Conservation (phyloP, 495 filamentous ascomycete genomes). For the Aspergillus bridgeri region DNA sequence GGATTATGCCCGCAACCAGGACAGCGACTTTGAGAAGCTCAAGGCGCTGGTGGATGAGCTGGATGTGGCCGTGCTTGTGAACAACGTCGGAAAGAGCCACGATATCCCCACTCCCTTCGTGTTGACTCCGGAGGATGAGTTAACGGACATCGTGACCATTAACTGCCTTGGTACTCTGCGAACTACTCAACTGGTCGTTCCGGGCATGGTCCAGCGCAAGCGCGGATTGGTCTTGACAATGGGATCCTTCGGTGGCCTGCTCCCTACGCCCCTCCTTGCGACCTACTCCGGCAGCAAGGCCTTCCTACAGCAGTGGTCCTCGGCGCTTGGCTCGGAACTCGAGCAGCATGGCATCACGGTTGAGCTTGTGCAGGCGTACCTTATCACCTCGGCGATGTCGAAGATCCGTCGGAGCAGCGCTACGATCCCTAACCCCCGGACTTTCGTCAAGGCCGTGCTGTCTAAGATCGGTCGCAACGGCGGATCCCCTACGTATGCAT, state of each 20-base stretch:
- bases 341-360: conserved; percentile 75
- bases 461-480: conserved; percentile 77
- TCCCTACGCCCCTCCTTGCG: conserved; percentile 88
- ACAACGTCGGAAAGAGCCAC: conserved; percentile 96
- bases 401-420: conserved; percentile 79
- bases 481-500: conserved; percentile 67
- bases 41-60: conserved; percentile 62
- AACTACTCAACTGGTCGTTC: conserved; percentile 78
- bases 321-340: conserved; percentile 78
- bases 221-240: conserved; percentile 92
- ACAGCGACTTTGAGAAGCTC: conserved; percentile 73
- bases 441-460: conserved; percentile 76
- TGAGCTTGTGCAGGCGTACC: conserved; percentile 81
- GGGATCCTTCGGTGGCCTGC: conserved; percentile 88
- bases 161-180: conserved; percentile 88
- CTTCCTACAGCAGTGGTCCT: conserved; percentile 96
- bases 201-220: conserved; percentile 76
- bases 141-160: conserved; percentile 86
- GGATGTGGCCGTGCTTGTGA: conserved; percentile 85
- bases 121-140: conserved; percentile 70
- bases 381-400: conserved; percentile 93
- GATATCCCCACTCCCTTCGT: conserved; percentile 87
- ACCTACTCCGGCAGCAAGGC: conserved; percentile 98
- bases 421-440: conserved; percentile 74
- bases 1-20: conserved; percentile 80